Evolutionary conservation across 1,284 basidiomycete species (phyloP), one percentile per base, ranked within the genome.

Genomic region (Rhodotorula sp.): DNA sequence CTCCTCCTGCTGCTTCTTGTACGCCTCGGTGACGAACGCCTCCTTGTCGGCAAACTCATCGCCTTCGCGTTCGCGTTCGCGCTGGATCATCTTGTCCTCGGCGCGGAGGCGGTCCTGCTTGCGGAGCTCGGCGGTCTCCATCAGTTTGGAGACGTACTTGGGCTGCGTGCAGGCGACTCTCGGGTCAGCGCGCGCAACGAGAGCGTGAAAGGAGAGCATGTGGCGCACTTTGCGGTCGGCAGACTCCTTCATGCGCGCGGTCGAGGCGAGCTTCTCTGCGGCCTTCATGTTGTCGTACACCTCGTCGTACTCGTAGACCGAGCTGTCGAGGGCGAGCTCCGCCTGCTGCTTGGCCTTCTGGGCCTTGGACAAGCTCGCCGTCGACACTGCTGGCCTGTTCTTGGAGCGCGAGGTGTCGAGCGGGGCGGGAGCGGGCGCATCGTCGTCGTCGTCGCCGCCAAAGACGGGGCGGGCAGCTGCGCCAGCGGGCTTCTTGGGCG

Each of bases 31-130:
- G 57, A 99, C 95, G 79, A 98, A 99, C 34, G 89, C 87, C 73
- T 99, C 97, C 84, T 96, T 99, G 83, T 93, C 96, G 60, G 86
- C 87, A 81, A 94, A 99, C 81, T 95, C 88, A 74, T 96, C 94
- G 0, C 97, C 97, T 83, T 99, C 97, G 36, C 87, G 84, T 81
- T 95, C 92, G 32, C 97, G 87, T 81, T 99, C 96, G 60, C 88
- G 87, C 81, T 96, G 91, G 78, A 98, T 90, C 90, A 95, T 92
- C 85, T 98, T 98, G 83, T 99, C 94, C 82, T 99, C 96, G 0
- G 97, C 97, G 67, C 95, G 86, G n/a, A 97, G 82, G 77, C 92
- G 87, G 81, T 99, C 97, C 56, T 97, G 84, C 78, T 90, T 89
- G 46, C 97, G 87, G 54, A 92, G 92, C 57, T 89, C 89, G 34